A percentile compares a stretch with the other conserved stretches of the same genome.
Conservation (phyloP, 371 early-diverging fungal genomes). For the Sanchytrium tribonematis region DNA sequence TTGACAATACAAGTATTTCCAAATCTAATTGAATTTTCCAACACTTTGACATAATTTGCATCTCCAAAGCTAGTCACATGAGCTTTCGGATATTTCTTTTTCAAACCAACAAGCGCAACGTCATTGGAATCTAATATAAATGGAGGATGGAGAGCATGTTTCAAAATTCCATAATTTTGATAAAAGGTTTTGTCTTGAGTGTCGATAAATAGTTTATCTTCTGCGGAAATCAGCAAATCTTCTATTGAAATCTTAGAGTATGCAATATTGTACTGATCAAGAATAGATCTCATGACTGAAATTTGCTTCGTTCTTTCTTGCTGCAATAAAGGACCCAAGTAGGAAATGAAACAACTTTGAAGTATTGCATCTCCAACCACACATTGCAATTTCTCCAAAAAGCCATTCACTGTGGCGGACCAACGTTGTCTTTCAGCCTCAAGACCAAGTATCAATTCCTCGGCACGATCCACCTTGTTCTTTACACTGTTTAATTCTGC, state of each 20-base stretch:
- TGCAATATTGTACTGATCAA: conserved; percentile 37
- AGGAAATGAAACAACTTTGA: conserved; percentile 71
- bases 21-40: conserved; percentile 88
- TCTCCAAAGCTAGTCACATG: conserved; percentile 88
- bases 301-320: conserved; percentile 55
- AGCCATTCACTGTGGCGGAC: conserved; percentile 62
- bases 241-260: conserved; percentile 57
- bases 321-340: conserved; percentile 90
- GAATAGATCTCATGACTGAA: conserved; percentile 44
- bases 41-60: conserved; percentile 76
- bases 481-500: conserved; percentile 81
- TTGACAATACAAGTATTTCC: conserved; percentile 88
- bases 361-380: conserved; percentile 92
- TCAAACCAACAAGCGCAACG: conserved; percentile 61
- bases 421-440: conserved; percentile 79
- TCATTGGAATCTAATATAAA: conserved; percentile 90
- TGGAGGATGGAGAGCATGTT: conserved; percentile 77
- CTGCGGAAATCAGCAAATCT: conserved; percentile 71
- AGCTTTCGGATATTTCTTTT: conserved; percentile 56
- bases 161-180: conserved; percentile 88
- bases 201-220: conserved; percentile 53
- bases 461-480: conserved; percentile 66
- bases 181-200: conserved; percentile 78
- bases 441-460: conserved; percentile 60
- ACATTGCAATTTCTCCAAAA: conserved; percentile 82